Evolutionary conservation across 2,329 filamentous ascomycete species (phyloP).

Genomic region (Hymenoscyphus occultus): DNA sequence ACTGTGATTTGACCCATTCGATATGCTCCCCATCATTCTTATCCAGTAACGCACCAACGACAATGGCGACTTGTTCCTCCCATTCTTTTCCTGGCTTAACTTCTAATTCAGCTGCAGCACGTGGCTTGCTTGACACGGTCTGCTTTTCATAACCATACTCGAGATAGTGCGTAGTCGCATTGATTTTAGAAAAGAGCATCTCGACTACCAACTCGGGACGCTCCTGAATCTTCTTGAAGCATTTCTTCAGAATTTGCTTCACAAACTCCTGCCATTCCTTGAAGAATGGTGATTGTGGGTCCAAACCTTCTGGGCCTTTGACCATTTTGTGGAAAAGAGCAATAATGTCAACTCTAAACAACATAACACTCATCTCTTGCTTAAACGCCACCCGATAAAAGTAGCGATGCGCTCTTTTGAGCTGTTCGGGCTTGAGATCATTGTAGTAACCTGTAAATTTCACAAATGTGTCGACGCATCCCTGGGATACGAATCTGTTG

Average conservation of each 20-base stretch:
- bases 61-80: slow-evolving; percentile 69
- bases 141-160: slow-evolving; percentile 89
- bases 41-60: slow-evolving; percentile 75
- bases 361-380: slow-evolving; percentile 81
- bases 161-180: slow-evolving; percentile 77
- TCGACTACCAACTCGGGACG: slow-evolving; percentile 84
- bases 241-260: slow-evolving; percentile 77
- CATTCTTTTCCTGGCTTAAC: slow-evolving; percentile 69
- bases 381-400: slow-evolving; percentile 95
- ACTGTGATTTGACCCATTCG: slow-evolving; percentile 75
- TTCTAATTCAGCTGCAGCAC: slow-evolving; percentile 76
- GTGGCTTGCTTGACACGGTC: slow-evolving; percentile 59
- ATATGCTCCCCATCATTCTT: slow-evolving; percentile 73
- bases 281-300: slow-evolving; percentile 63
- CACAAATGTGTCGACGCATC: slow-evolving; percentile 85
- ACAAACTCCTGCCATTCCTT: slow-evolving; percentile 91
- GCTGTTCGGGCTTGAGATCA: slow-evolving; percentile 73
- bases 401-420: slow-evolving; percentile 90
- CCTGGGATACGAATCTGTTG: slow-evolving; percentile 76
- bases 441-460: slow-evolving; percentile 75
- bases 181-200: slow-evolving; percentile 91
- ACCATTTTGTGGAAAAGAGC: slow-evolving; percentile 87
- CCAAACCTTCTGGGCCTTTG: slow-evolving; percentile 77
- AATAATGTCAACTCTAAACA: slow-evolving; percentile 89
- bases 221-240: slow-evolving; percentile 80